Evolutionary conservation across 176 grass and related monocot genomes (phyloP), one percentile per base, ranked within the genome.

Genomic region (Luzula sylvatica): DNA sequence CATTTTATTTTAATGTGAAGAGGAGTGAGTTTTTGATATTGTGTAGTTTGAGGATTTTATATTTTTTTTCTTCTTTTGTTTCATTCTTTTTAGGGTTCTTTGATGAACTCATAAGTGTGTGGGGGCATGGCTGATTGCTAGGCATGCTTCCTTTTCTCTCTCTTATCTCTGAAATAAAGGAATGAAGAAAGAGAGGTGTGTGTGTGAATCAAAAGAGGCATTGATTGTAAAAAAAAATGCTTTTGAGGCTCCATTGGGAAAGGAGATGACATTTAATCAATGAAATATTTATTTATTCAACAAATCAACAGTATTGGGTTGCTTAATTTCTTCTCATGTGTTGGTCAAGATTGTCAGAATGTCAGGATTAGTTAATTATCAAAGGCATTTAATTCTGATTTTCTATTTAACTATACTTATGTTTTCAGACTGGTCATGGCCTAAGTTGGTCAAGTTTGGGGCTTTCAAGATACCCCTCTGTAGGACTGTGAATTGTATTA

Each of bases 1-100:
- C 74, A 50, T 41, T 54, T 56, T 80, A 80, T 67, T 68, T 69
- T 67, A n/a, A n/a, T 63, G 29, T 69, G 14, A 46, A 26, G 53
- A 52, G 55, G 46, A 58, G 43, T 77, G 40, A 47, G 39, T 11
- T 65, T 52, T 46, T 71, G 25, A 5, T 26, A 23, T 11, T 49
- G 68, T 50, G 19, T 46, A 42, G 22, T 29, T 70, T 58, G 28
- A 38, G 23, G 14, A n/a, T 26, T 20, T 61, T 45, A 5, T 51
- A 29, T 39, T 28, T 23, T 38, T 52, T 12, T 22, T 63, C 23
- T 22, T 63, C 23, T 50, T 65, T 39, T 52, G 3, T 17, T 47
- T 61, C 21, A 26, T 55, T 20, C 51, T 20, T 61, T 42, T 61
- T 61, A 43, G 13, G 12, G n/a, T 46, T 27, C 4, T 46, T 63